phyloP scores from a whole-genome alignment of 768 basidiomycete species.

The Tricholoma terreum region DNA sequence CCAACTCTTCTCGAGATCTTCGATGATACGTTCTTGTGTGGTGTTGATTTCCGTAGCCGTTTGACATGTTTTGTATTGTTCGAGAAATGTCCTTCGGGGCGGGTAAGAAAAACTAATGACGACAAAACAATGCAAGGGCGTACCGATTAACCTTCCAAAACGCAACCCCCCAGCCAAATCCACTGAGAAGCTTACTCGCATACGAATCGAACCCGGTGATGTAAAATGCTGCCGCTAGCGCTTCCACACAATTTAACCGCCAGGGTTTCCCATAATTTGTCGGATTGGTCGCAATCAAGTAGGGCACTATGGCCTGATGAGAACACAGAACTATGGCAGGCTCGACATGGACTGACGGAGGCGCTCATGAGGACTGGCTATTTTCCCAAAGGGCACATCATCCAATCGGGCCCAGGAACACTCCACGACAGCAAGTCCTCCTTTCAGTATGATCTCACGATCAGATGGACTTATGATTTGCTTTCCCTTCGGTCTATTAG shows the following conservation, averaged over 20 bases:
- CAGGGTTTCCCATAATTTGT: conserved; percentile 98
- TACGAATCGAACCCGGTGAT: conserved; percentile 84
- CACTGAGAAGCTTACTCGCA: conserved; percentile 72
- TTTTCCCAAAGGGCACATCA: conserved; percentile 93
- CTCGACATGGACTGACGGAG: conserved; percentile 54
- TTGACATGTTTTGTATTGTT: conserved; percentile 71
- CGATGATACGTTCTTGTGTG: conserved; percentile 67
- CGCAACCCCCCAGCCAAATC: conserved; percentile 89
- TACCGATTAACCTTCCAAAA: conserved; percentile 87
- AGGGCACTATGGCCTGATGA: conserved; percentile 65
- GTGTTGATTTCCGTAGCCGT: conserved; percentile 54
- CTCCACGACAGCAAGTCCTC: conserved; percentile 94
- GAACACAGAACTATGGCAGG: background rate
- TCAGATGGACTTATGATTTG: conserved; percentile 80
- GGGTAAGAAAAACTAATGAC: background rate
- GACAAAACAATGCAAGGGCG: conserved; percentile 13
- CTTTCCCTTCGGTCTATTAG: conserved; percentile 74
- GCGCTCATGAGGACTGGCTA: conserved; percentile 89
- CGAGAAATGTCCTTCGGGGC: conserved; percentile 53
- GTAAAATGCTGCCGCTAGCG: conserved; percentile 92
- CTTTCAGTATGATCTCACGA: conserved; percentile 65
- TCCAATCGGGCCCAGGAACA: conserved; percentile 97
- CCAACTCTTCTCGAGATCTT: conserved; percentile 64
- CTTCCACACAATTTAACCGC: conserved; percentile 93
- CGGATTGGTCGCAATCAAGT: conserved; percentile 92